phyloP scores from a whole-genome alignment of 176 grass and related monocot genomes.

The Pontederia paniculata region DNA sequence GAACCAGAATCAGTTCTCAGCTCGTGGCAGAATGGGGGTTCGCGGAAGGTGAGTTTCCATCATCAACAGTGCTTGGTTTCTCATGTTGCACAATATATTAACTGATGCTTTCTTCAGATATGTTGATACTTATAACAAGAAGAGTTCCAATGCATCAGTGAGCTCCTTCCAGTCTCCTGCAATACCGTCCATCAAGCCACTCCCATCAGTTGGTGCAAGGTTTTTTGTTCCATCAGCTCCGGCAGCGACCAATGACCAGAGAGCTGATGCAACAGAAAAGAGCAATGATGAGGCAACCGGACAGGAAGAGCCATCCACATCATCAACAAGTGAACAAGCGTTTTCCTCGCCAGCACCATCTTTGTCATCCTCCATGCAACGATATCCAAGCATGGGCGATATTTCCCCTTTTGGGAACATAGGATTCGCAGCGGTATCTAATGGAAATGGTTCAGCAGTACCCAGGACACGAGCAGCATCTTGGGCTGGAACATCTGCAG shows the following conservation, averaged over 20 bases:
- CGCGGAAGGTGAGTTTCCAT: slow-evolving; percentile 54
- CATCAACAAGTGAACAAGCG: slow-evolving; percentile 32
- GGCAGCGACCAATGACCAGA: slow-evolving; percentile 27
- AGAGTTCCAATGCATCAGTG: slow-evolving; percentile 26
- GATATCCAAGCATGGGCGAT: slow-evolving; percentile 60
- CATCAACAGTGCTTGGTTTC: neutral
- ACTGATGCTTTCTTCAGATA: neutral
- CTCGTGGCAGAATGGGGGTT: slow-evolving; percentile 62
- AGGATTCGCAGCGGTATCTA: slow-evolving; percentile 10
- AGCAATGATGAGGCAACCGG: slow-evolving; percentile 26
- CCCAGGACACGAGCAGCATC: slow-evolving; percentile 58
- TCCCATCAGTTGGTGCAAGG: slow-evolving; percentile 45
- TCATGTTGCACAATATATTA: neutral
- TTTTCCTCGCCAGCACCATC: slow-evolving; percentile 37
- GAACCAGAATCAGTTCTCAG: slow-evolving; percentile 90
- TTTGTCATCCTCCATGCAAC: slow-evolving; percentile 47
- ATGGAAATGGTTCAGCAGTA: slow-evolving; percentile 27
- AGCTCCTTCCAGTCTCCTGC: slow-evolving; percentile 46
- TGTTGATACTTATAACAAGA: slow-evolving; percentile 72
- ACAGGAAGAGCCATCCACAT: slow-evolving; percentile 32
- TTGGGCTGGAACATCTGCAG: slow-evolving; percentile 66
- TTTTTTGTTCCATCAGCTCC: slow-evolving; percentile 58
- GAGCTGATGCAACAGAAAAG: slow-evolving; percentile 26
- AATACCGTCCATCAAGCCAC: slow-evolving; percentile 41
- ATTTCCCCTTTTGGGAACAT: slow-evolving; percentile 3